Percentiles rank a stretch among this genome's conserved stretches.
Evolutionary conservation across 108 stramenopile genomes (phyloP).

Genomic region (Fragilaria radians): DNA sequence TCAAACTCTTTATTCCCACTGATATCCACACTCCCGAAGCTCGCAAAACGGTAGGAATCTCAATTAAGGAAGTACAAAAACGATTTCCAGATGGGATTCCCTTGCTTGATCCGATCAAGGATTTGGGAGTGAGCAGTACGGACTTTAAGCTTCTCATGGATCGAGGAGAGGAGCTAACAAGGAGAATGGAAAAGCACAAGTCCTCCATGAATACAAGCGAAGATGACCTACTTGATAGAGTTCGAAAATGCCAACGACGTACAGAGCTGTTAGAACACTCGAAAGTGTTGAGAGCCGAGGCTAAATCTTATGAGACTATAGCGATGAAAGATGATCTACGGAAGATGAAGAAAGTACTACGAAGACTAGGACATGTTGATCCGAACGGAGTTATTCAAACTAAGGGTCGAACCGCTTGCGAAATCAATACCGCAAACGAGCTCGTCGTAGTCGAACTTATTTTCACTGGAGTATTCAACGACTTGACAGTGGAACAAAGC

Average conservation of each 20-base stretch:
- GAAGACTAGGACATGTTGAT: slow-evolving; percentile 92
- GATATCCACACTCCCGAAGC: slow-evolving; percentile 54
- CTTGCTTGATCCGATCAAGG: slow-evolving; percentile 85
- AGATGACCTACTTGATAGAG: slow-evolving; percentile 42
- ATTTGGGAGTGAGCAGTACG: slow-evolving; percentile 73
- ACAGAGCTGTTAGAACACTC: slow-evolving; percentile 61
- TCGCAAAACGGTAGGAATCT: slow-evolving; percentile 49
- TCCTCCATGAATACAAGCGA: slow-evolving; percentile 34
- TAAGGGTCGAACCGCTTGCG: slow-evolving; percentile 98
- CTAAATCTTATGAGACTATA: slow-evolving; percentile 70
- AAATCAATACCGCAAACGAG: slow-evolving; percentile 96
- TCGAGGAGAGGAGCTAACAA: slow-evolving; percentile 56
- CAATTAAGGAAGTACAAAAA: slow-evolving; percentile 71
- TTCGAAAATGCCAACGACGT: slow-evolving; percentile 60
- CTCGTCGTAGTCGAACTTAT: slow-evolving; percentile 95
- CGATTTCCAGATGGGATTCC: slow-evolving; percentile 85
- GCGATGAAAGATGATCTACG: slow-evolving; percentile 95
- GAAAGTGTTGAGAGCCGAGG: slow-evolving; percentile 63
- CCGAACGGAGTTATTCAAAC: slow-evolving; percentile 91
- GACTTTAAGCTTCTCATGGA: slow-evolving; percentile 79
- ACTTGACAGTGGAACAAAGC: slow-evolving; percentile 85
- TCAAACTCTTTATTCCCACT: slow-evolving; percentile 68
- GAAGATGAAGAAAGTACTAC: slow-evolving; percentile 93
- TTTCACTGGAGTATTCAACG: slow-evolving; percentile 95
- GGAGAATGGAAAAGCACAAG: slow-evolving; percentile 50